A percentile compares a stretch with the other conserved stretches of the same genome.
These are phyloP conservation scores for Exophiala aquamarina DNA, from an alignment of 2,329 filamentous ascomycete genomes.

Conservation along the genomic window DNA sequence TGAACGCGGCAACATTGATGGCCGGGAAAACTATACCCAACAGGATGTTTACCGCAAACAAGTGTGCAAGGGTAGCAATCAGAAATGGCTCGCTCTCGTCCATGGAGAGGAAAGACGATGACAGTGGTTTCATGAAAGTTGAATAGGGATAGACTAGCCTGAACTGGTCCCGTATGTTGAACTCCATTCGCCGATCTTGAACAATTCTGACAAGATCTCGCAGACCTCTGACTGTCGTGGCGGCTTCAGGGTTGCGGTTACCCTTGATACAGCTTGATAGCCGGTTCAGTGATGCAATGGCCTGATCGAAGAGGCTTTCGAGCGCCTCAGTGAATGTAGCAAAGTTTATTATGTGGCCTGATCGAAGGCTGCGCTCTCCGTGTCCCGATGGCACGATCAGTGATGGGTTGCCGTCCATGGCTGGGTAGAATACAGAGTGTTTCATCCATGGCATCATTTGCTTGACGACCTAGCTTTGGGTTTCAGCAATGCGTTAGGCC, in stretches of 20 bases:
- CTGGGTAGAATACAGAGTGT: too few relatives aligned
- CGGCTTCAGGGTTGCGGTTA: not conserved
- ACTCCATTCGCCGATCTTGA: not conserved
- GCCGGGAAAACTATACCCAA: constrained; percentile 9
- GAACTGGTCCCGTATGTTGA: constrained; percentile 7
- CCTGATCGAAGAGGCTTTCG: too few relatives aligned
- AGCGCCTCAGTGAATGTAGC: too few relatives aligned
- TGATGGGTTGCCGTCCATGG: too few relatives aligned
- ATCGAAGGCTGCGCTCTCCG: too few relatives aligned
- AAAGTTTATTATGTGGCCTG: too few relatives aligned
- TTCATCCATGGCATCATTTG: too few relatives aligned
- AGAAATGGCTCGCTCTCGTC: constrained; percentile 4
- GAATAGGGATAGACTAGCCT: constrained; percentile 9
- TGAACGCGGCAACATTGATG: constrained; percentile 5
- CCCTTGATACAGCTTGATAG: too few relatives aligned
- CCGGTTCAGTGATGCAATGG: too few relatives aligned
- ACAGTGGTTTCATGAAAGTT: constrained; percentile 2
- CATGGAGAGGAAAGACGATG: constrained; percentile 5
- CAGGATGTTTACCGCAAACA: constrained; percentile 6
- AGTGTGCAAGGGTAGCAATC: constrained; percentile 6
- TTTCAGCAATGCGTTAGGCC: too few relatives aligned
- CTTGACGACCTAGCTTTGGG: too few relatives aligned
- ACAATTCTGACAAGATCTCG: constrained; percentile 7
- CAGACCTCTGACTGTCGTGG: constrained; percentile 3
- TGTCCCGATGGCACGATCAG: too few relatives aligned